These are phyloP conservation scores for Trichoderma simmonsii DNA, from an alignment of 2,329 filamentous ascomycete species.

Conservation along the genomic window DNA sequence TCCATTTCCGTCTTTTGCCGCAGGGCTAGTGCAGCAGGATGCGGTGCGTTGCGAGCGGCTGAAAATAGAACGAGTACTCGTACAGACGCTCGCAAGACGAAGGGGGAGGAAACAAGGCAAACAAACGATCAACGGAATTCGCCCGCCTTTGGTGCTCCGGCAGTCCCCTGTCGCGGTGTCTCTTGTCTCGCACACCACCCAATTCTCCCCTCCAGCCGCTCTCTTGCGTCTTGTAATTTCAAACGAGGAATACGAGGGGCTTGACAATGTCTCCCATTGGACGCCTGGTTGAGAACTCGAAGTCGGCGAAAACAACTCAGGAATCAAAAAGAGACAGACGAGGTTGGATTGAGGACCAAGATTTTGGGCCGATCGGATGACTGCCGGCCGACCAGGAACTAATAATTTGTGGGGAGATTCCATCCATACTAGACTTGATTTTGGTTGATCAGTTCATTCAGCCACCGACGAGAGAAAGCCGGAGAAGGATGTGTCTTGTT, in stretches of 20 bases:
- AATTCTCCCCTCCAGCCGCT: not conserved
- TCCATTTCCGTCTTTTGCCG: conserved; percentile 10
- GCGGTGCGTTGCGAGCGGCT: conserved; percentile 10
- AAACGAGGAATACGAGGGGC: not conserved
- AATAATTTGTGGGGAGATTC: not conserved
- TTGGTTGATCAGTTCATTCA: not conserved
- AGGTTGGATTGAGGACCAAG: not conserved
- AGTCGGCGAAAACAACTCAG: not conserved
- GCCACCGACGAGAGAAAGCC: not conserved
- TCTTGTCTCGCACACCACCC: not conserved
- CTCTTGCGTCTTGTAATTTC: not conserved
- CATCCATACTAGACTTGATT: not conserved
- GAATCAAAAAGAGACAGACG: not conserved
- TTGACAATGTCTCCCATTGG: not conserved
- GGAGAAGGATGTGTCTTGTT: not conserved
- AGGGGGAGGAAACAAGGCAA: not conserved
- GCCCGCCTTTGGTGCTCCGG: not conserved
- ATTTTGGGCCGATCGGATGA: conserved; percentile 17
- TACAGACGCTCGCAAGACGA: not conserved
- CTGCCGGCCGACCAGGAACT: not conserved
- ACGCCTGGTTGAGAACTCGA: not conserved
- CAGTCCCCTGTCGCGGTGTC: not conserved
- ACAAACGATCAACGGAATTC: not conserved
- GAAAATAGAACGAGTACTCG: not conserved
- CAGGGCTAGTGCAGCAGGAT: not conserved